Conservation (phyloP, 768 basidiomycete species). For the Dendrothele bispora region DNA sequence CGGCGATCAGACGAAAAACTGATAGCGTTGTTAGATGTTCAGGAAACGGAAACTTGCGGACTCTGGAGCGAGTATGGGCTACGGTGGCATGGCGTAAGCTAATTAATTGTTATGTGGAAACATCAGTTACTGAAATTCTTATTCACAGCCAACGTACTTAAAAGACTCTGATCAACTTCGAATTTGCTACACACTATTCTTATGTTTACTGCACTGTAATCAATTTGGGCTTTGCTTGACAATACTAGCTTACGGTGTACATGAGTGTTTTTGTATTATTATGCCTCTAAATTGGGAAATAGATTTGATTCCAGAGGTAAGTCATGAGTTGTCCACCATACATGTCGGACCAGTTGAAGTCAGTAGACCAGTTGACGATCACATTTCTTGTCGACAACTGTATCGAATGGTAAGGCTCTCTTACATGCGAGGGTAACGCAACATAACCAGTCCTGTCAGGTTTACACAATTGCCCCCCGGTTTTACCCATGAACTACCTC, state of each 20-base stretch:
- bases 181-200: neutral
- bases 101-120: neutral
- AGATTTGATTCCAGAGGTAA: neutral
- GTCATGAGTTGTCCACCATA: neutral
- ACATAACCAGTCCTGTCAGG: slow-evolving; percentile 36
- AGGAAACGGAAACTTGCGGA: slow-evolving; percentile 73
- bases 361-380: slow-evolving; percentile 42
- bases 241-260: slow-evolving; percentile 4
- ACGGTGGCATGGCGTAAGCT: slow-evolving; percentile 53
- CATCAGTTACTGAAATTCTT: neutral
- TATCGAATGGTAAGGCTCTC: slow-evolving; percentile 68
- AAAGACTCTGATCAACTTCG: slow-evolving; percentile 1
- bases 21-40: slow-evolving; percentile 53
- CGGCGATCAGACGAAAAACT: slow-evolving; percentile 7
- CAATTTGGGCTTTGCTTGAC: neutral
- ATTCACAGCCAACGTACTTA: neutral
- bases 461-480: slow-evolving; percentile 79
- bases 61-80: slow-evolving; percentile 55
- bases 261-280: too few relatives aligned
- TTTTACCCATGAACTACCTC: slow-evolving; percentile 69
- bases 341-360: neutral
- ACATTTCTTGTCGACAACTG: slow-evolving; percentile 76
- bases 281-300: too few relatives aligned
- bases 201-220: neutral
- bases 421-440: neutral